Evolutionary conservation across 371 early-diverging fungal genomes (phyloP).

Genomic region (Apophysomyces trapeziformis): DNA sequence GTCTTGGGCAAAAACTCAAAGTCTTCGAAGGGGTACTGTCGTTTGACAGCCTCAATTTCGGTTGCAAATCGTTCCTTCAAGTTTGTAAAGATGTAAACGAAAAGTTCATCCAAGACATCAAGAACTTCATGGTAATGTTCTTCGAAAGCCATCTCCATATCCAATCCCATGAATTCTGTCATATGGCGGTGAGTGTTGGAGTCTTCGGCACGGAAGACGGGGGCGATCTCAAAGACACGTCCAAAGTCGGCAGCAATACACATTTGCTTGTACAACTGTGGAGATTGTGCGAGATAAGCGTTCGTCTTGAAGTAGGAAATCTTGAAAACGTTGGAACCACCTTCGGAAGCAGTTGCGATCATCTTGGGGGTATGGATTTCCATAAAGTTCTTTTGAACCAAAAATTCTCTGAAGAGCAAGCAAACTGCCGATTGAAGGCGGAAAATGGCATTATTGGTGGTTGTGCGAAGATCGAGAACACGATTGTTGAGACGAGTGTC

Average conservation of each 20-base stretch:
- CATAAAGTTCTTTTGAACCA: conserved; percentile 83
- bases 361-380: conserved; percentile 99
- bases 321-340: conserved; percentile 99
- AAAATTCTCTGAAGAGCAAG: conserved; percentile 93
- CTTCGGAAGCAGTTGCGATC: conserved; percentile 96
- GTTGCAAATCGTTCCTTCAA: conserved; percentile 80
- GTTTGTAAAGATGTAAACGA: conserved; percentile 92
- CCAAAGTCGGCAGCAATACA: conserved; percentile 98
- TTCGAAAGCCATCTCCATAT: conserved; percentile 99
- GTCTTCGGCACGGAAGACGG: conserved; percentile 99
- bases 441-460: conserved; percentile 98
- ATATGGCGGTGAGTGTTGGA: conserved; percentile 99
- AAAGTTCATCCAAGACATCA: conserved; percentile 88
- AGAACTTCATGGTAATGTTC: conserved; percentile 98
- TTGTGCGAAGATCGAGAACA: conserved; percentile 95
- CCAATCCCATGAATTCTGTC: conserved; percentile 99
- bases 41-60: conserved; percentile 89
- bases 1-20: conserved; percentile 90
- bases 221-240: conserved; percentile 98
- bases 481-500: conserved; percentile 98
- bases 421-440: conserved; percentile 96
- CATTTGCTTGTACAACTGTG: conserved; percentile 99
- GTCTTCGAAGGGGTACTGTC: conserved; percentile 94
- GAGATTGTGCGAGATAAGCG: conserved; percentile 99
- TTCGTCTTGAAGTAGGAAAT: conserved; percentile 96